phyloP scores from a whole-genome alignment of 108 stramenopile genomes.

The Skeletonema costatum region DNA sequence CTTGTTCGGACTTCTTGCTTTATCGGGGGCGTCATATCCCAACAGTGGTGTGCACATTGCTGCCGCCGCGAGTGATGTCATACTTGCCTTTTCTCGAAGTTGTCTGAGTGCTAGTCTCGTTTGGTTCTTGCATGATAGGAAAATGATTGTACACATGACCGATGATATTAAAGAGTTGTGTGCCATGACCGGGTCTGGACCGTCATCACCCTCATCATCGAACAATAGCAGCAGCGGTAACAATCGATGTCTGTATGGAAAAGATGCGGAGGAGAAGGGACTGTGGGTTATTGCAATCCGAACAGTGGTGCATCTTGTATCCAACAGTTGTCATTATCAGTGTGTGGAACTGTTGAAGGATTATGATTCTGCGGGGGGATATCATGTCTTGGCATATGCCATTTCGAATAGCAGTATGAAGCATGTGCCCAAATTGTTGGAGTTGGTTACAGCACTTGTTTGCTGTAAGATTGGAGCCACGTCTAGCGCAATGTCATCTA shows the following conservation, averaged over 20 bases:
- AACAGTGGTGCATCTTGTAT: constrained; percentile 81
- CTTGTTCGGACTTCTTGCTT: constrained; percentile 89
- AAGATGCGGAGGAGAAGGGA: constrained; percentile 80
- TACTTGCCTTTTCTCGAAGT: constrained; percentile 76
- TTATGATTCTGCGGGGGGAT: constrained; percentile 88
- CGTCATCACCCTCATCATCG: constrained; percentile 3
- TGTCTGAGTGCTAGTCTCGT: constrained; percentile 86
- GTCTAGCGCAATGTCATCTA: neutral
- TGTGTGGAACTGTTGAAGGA: constrained; percentile 85
- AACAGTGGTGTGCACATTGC: constrained; percentile 86
- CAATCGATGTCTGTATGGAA: constrained; percentile 67
- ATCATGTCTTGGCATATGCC: constrained; percentile 80
- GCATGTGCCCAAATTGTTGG: constrained; percentile 80
- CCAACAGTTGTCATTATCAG: constrained; percentile 68
- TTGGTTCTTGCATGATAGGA: constrained; percentile 91
- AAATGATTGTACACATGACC: constrained; percentile 94
- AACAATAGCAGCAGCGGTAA: neutral
- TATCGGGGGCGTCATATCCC: constrained; percentile 90
- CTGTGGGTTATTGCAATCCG: constrained; percentile 86
- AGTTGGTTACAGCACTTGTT: constrained; percentile 71
- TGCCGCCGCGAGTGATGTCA: constrained; percentile 81
- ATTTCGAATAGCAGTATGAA: constrained; percentile 64
- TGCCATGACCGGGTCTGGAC: constrained; percentile 56
- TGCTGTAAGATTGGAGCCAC: constrained; percentile 54
- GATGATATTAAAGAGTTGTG: constrained; percentile 92